phyloP scores from a whole-genome alignment of 108 stramenopile species.

The Cyclotella cryptica region DNA sequence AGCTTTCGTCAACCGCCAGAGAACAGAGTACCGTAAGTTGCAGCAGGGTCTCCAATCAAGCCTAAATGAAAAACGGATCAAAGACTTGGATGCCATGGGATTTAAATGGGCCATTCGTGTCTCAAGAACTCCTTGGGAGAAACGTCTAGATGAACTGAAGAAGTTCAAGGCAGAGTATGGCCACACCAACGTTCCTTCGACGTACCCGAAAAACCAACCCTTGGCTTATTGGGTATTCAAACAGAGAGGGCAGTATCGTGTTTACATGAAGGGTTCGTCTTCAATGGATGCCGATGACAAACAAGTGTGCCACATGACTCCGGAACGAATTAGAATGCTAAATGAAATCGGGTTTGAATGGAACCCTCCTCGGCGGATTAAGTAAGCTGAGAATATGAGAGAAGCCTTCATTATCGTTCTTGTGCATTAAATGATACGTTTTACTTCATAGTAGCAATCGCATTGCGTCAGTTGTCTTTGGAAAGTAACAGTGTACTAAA shows the following conservation, averaged over 20 bases:
- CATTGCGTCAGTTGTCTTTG: too few relatives aligned
- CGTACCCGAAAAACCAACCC: constrained; percentile 46
- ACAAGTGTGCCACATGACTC: constrained; percentile 60
- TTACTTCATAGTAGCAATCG: not conserved
- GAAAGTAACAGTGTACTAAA: too few relatives aligned
- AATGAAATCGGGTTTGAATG: constrained; percentile 65
- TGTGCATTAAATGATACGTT: not conserved
- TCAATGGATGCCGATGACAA: constrained; percentile 20
- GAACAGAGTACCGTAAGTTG: constrained; percentile 49
- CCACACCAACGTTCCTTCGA: constrained; percentile 52
- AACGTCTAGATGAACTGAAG: constrained; percentile 43
- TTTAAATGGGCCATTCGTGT: constrained; percentile 54
- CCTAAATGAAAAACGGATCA: constrained; percentile 44
- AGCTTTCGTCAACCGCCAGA: constrained; percentile 49
- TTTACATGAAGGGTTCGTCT: constrained; percentile 29
- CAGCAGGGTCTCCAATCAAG: constrained; percentile 44
- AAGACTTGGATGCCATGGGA: constrained; percentile 35
- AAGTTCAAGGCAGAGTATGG: constrained; percentile 45
- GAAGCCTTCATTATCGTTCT: too few relatives aligned
- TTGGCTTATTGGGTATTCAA: constrained; percentile 58
- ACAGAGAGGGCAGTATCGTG: constrained; percentile 51
- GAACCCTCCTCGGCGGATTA: constrained; percentile 47
- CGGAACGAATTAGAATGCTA: constrained; percentile 57
- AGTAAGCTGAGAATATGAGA: too few relatives aligned
- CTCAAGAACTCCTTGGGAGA: constrained; percentile 47